Evolutionary conservation across 148 eudicot species (phyloP), one percentile per base, ranked within the genome.

Genomic region (Oxyria digyna): DNA sequence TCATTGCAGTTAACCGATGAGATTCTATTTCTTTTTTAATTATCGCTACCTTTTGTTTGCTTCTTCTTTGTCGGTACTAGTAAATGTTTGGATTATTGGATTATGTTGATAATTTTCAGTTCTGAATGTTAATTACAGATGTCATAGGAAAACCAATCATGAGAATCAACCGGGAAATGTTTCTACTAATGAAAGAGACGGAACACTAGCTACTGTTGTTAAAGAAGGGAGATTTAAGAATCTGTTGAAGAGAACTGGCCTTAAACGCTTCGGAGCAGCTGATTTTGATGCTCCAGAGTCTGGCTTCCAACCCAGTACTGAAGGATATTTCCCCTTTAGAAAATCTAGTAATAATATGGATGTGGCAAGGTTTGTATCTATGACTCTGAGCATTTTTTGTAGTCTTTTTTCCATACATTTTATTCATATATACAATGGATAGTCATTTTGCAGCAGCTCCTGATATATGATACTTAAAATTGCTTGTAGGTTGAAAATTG

Each of bases 201-300:
- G 62, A 77, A 76, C 77, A 64, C 71, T 76, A 62, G 18, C 76
- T 67, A 41, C 76, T 63, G 80, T 63, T 68, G 92, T 76, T 57
- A 79, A 77, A 74, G 93, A 88, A 62, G 89, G 96, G 71, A 88
- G 65, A 76, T 67, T 91, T 18, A 95, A 82, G 77, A 88, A 73
- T 76, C 67, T 95, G 63, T 76, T 81, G 45, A 88, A 85, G 83
- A 95, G 66, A 75, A 79, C 86, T 68, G 78, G 85, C 65, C 75
- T 87, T 74, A 85, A 74, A 54, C 87, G 80, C 17, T 87, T 89
- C 49, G 91, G 83, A 48, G 52, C 78, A 7, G 67, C 42, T 41
- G 83, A 73, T 77, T 81, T 67, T 33, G 73, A 74, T 73, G 76
- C 77, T 62, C 18, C 62, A 76, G 81, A 73, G 62, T 73, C 75